Evolutionary conservation across 169 alveolate species (phyloP).

Genomic region (Hepatocystis sp.): DNA sequence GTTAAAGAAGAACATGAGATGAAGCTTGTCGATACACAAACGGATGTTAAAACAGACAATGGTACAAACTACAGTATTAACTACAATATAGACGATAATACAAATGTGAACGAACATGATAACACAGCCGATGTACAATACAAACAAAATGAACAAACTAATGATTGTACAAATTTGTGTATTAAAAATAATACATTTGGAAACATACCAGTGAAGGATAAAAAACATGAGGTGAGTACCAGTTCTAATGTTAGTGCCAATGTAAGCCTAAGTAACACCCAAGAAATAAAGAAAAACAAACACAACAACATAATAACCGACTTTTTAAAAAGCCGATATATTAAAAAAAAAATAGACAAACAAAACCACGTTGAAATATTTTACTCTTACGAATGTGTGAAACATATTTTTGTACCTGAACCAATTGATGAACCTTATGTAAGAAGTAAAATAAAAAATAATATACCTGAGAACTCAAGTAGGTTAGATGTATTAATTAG

Average conservation of each 20-base stretch:
- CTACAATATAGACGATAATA: no score
- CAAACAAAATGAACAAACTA: background rate
- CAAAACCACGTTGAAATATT: constrained; percentile 31
- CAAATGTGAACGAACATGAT: background rate
- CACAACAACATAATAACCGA: background rate
- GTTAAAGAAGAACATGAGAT: no score
- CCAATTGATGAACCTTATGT: constrained; percentile 91
- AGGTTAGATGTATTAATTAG: constrained; percentile 91
- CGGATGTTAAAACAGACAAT: no score
- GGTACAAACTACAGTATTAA: no score
- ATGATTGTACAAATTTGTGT: background rate
- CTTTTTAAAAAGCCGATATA: no score
- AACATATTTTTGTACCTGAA: constrained; percentile 92
- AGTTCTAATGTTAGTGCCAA: no score
- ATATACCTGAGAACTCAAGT: constrained; percentile 93
- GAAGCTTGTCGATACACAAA: no score
- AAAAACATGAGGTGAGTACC: no score
- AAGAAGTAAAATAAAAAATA: constrained; percentile 85
- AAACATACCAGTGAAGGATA: no score
- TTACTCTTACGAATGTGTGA: constrained; percentile 80
- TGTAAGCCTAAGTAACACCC: no score
- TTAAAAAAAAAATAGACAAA: constrained; percentile 18
- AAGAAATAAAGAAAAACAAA: no score
- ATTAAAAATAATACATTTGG: no score
- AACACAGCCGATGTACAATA: background rate